Percentiles rank a stretch among this genome's conserved stretches.
These are phyloP conservation scores for Linum lewisii DNA, from an alignment of 345 rosid genomes.

Conservation along the genomic window DNA sequence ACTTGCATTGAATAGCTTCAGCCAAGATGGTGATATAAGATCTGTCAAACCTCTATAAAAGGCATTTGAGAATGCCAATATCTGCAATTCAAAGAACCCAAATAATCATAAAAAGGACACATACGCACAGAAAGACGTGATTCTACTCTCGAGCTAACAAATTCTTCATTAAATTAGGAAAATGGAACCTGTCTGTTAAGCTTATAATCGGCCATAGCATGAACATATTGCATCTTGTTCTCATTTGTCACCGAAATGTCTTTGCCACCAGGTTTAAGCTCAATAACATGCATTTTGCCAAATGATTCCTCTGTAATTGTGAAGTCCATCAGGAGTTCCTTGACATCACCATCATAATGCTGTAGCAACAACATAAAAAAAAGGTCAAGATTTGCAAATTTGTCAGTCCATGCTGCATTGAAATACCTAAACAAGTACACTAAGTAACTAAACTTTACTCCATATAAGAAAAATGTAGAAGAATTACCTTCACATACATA, in stretches of 20 bases:
- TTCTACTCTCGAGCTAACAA: neutral
- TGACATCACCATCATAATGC: conserved; percentile 86
- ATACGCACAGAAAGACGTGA: neutral
- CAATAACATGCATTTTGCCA: conserved; percentile 57
- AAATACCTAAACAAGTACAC: neutral
- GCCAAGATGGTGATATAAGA: conserved; percentile 82
- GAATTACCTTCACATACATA: conserved; percentile 89
- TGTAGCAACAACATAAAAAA: conserved; percentile 22
- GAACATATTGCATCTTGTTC: conserved; percentile 95
- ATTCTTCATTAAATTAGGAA: conserved; percentile 4
- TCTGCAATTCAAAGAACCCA: conserved; percentile 40
- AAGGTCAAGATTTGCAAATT: conserved; percentile 4
- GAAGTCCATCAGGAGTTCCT: conserved; percentile 84
- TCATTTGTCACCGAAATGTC: conserved; percentile 70
- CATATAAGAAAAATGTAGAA: conserved; percentile 2
- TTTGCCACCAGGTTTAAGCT: conserved; percentile 86
- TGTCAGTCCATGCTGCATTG: neutral
- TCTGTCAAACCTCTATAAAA: conserved; percentile 87
- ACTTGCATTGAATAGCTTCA: conserved; percentile 83
- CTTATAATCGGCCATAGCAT: conserved; percentile 96
- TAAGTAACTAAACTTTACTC: conserved; percentile 3
- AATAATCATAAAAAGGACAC: conserved; percentile 16
- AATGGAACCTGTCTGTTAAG: conserved; percentile 80
- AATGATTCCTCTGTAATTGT: conserved; percentile 82
- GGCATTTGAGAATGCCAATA: conserved; percentile 87